These are phyloP conservation scores for Diaporthe batatas DNA, from an alignment of 2,329 filamentous ascomycete species.

Conservation along the genomic window DNA sequence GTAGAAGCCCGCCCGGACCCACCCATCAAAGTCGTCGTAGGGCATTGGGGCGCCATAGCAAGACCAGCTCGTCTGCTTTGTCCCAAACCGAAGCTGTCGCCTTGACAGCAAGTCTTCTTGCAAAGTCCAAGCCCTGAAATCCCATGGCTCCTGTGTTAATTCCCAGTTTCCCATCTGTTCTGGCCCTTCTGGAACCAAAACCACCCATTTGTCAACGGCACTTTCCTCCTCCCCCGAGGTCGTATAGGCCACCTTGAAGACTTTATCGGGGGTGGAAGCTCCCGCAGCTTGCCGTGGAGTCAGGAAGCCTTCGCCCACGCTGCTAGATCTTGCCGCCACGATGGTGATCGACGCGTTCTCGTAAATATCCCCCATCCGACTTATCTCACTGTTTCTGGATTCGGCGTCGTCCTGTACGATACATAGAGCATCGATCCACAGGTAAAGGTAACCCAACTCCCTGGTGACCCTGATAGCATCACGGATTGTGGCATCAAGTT, in stretches of 20 bases:
- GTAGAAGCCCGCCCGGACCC: not conserved
- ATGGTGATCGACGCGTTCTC: not conserved
- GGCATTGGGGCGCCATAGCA: not conserved
- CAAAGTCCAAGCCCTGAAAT: not conserved
- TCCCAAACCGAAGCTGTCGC: not conserved
- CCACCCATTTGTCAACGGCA: rapidly evolving
- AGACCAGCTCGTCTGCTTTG: not conserved
- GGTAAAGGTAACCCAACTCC: not conserved
- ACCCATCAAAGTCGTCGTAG: not conserved
- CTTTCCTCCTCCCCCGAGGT: not conserved
- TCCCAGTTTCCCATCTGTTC: not conserved
- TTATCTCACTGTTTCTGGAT: not conserved
- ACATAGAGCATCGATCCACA: not conserved
- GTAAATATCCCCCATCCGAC: not conserved
- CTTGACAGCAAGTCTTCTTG: not conserved
- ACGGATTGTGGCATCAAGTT: not conserved
- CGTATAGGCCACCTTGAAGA: not conserved
- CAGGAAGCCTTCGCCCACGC: not conserved
- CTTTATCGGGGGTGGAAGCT: not conserved
- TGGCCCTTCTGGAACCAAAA: not conserved
- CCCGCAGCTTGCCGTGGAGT: not conserved
- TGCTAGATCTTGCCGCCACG: not conserved
- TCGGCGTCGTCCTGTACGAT: not conserved
- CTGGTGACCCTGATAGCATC: not conserved
- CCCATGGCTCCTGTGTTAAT: not conserved